These are phyloP conservation scores for Avicennia marina DNA, from an alignment of 257 asterid species.

Conservation along the genomic window DNA sequence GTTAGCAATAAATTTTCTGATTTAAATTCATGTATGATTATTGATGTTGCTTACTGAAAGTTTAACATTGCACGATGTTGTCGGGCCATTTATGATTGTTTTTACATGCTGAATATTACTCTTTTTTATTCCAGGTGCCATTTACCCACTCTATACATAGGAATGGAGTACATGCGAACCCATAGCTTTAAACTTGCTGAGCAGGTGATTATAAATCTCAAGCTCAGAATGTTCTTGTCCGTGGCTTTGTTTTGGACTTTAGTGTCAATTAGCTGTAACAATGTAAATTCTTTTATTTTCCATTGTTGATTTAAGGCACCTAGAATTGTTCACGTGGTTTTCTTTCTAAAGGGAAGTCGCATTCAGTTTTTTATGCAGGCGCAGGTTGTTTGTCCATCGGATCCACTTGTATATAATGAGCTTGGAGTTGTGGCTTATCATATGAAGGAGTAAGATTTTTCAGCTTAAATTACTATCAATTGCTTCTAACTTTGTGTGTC, in stretches of 20 bases:
- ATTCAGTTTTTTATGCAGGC: constrained; percentile 98
- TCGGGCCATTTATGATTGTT: constrained; percentile 20
- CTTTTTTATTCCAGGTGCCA: constrained; percentile 76
- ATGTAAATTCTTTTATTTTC: constrained; percentile 9
- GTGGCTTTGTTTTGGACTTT: constrained; percentile 14
- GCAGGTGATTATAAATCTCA: constrained; percentile 55
- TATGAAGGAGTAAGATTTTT: constrained; percentile 88
- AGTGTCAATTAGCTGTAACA: constrained; percentile 11
- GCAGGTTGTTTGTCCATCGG: constrained; percentile 73
- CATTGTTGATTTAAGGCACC: constrained; percentile 4
- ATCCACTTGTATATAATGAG: constrained; percentile 96
- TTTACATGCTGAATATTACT: constrained; percentile 29
- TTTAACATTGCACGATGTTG: constrained; percentile 7
- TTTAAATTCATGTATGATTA: neutral
- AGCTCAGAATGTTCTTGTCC: constrained; percentile 7
- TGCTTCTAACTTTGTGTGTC: no score
- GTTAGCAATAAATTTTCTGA: neutral
- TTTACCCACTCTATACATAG: constrained; percentile 88
- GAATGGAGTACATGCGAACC: constrained; percentile 99
- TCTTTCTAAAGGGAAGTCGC: constrained; percentile 24
- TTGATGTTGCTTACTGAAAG: constrained; percentile 1
- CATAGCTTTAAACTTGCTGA: constrained; percentile 98
- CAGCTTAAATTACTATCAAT: neutral
- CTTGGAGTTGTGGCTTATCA: constrained; percentile 97
- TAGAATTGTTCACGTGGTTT: constrained; percentile 14